Percentiles rank a stretch among this genome's conserved stretches.
These are phyloP conservation scores for Plantago elongata DNA, from an alignment of 257 asterid species.

Conservation along the genomic window DNA sequence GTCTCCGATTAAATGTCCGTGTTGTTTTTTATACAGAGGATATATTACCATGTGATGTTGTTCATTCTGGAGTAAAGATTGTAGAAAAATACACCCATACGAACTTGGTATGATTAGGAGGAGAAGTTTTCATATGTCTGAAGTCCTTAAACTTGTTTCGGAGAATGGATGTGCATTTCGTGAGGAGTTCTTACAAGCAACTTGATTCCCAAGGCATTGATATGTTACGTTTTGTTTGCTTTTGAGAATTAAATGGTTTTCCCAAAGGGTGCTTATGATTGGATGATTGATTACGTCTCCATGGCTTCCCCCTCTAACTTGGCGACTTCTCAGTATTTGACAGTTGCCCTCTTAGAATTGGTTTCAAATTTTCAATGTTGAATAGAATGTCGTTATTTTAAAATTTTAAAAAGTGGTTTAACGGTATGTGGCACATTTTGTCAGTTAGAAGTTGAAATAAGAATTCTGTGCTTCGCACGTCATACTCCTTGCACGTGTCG, in stretches of 20 bases:
- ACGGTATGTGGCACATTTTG: background rate
- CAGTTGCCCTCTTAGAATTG: slow-evolving; percentile 18
- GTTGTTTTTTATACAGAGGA: too few species aligned
- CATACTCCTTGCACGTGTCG: slow-evolving; percentile 19
- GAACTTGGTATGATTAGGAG: background rate
- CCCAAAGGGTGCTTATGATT: background rate
- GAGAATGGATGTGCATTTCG: slow-evolving; percentile 11
- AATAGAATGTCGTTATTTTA: background rate
- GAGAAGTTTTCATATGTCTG: background rate
- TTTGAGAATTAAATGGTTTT: slow-evolving; percentile 16
- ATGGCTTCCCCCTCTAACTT: slow-evolving; percentile 14
- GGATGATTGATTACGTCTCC: slow-evolving; percentile 12
- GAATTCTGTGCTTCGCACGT: slow-evolving; percentile 8
- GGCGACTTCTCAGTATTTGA: slow-evolving; percentile 14
- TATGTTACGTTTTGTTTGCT: slow-evolving; percentile 15
- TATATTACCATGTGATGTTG: too few species aligned
- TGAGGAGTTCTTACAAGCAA: slow-evolving; percentile 10
- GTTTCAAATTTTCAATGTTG: background rate
- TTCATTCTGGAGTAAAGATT: too few species aligned
- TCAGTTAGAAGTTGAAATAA: slow-evolving; percentile 18
- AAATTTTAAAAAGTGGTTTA: background rate
- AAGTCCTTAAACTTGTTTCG: background rate
- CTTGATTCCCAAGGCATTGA: slow-evolving; percentile 3
- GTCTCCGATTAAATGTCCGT: too few species aligned
- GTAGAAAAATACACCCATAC: too few species aligned